Base-by-base conservation (phyloP, 495 filamentous ascomycete species). In the Geoglossum glabrum region DNA sequence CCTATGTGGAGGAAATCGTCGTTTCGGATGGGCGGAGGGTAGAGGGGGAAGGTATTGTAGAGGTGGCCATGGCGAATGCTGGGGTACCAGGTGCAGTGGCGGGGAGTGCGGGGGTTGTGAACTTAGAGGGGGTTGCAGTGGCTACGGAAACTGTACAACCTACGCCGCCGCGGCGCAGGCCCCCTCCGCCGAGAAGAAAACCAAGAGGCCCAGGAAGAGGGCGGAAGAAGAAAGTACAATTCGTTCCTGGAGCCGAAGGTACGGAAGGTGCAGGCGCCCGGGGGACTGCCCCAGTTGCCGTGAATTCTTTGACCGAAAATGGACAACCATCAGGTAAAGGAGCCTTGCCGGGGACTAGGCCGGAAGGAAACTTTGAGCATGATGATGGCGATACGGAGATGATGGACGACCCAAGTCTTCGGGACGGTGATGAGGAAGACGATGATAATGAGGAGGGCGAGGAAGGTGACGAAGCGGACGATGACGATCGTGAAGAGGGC, bases 21-120 rank as follows among this genome's bases (percentile, higher is more conserved):
- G 78, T 92, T 5, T 77, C 81, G 3, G 85, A 89, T 58, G 89
- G 89, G 0, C 86, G 90, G 67, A 75, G 73, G 3, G 79, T 94
- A 1, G 86, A 90, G 55, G 86, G 86, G 46, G 86, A 94, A 61
- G 77, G 94, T 27, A 76, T 82, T 33, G 71, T 79, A 10, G 81
- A 83, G 19, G 75, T 76, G 36, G 66, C 68, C n/a, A 55, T 61
- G 33, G 54, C 61, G 15, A 63, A 61, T 27, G 65, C 71, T 28
- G 73, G 74, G 30, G 75, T 74, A 6, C 75, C 79, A 13, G 79
- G 78, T 28, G 76, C 79, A 10, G 70, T 82, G 38, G 74, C 82
- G 49, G 76, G 83, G 66, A 79, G 80, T 15, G 73, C 82, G 1
- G 75, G 76, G n/a, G 67, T 79, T 54, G 76, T 79, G 50, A 79